These are phyloP conservation scores for Opeltia flavorubescens DNA, from an alignment of 495 filamentous ascomycete species.

Conservation along the genomic window DNA sequence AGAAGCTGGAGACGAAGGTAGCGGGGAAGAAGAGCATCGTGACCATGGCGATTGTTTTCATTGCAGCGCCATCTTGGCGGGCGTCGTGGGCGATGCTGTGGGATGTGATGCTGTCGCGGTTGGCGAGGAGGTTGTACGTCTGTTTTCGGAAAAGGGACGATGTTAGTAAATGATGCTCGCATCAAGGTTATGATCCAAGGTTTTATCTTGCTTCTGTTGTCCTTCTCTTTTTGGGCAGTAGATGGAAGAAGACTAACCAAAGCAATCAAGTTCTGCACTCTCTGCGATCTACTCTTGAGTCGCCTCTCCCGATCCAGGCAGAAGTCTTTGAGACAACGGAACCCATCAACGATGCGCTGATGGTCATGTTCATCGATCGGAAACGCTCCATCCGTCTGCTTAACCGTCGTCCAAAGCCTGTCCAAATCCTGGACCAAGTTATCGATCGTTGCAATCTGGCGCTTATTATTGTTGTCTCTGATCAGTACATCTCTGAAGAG, in stretches of 20 bases:
- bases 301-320: slow-evolving; percentile 3
- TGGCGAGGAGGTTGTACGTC: slow-evolving; percentile 3
- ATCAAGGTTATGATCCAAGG: too few species aligned
- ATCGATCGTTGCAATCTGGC: not conserved
- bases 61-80: slow-evolving; percentile 11
- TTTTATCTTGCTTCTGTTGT: too few species aligned
- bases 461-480: not conserved
- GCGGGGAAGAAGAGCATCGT: slow-evolving; percentile 23
- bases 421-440: not conserved
- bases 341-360: slow-evolving; percentile 2
- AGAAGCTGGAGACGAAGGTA: slow-evolving; percentile 23
- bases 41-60: slow-evolving; percentile 22
- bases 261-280: slow-evolving; percentile 4
- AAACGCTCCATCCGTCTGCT: not conserved
- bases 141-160: too few species aligned
- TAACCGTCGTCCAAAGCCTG: not conserved
- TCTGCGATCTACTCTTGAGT: not conserved
- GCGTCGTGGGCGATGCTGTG: slow-evolving; percentile 7
- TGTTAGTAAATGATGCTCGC: too few species aligned
- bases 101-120: slow-evolving; percentile 3
- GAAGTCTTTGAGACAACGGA: slow-evolving; percentile 2
- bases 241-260: not conserved
- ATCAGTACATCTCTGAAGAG: not conserved
- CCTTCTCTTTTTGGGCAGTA: not conserved
- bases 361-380: slow-evolving; percentile 1